A percentile compares a stretch with the other conserved stretches of the same genome.
Evolutionary conservation across 2,329 filamentous ascomycete genomes (phyloP).

Genomic region (Pseudocercospora crystallina): DNA sequence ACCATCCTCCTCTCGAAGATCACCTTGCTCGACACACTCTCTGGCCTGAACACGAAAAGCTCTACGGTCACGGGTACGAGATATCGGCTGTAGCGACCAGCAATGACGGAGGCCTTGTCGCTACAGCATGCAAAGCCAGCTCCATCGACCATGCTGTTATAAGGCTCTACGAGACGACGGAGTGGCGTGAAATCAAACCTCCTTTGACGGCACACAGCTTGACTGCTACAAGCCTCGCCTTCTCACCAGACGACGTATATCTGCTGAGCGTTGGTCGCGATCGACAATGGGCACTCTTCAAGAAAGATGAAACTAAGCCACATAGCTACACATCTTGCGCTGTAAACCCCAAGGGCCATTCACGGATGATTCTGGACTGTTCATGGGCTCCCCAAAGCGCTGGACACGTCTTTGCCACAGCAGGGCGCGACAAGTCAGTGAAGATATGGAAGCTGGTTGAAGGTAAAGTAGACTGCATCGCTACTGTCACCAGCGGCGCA

Average conservation of each 20-base stretch:
- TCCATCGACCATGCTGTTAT: conserved; percentile 94
- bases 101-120: conserved; percentile 72
- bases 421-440: conserved; percentile 82
- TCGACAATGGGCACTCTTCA: conserved; percentile 84
- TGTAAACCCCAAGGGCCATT: conserved; percentile 79
- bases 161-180: conserved; percentile 79
- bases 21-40: conserved; percentile 84
- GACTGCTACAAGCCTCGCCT: conserved; percentile 79
- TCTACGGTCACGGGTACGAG: conserved; percentile 97
- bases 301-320: conserved; percentile 45
- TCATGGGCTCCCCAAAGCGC: conserved; percentile 68
- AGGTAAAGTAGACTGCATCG: conserved; percentile 22
- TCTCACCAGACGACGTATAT: conserved; percentile 70
- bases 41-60: conserved; percentile 94
- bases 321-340: conserved; percentile 59
- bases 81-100: conserved; percentile 83
- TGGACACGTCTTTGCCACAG: conserved; percentile 71
- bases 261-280: conserved; percentile 89
- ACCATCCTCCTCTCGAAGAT: conserved; percentile 83
- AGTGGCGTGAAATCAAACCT: conserved; percentile 85
- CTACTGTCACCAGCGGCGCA: conserved; percentile 27
- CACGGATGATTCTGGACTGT: conserved; percentile 86
- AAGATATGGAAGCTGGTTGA: conserved; percentile 54
- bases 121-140: conserved; percentile 89
- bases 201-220: conserved; percentile 81